Conservation (phyloP, 805 yeast species). For the Maudiozyma barnettii region DNA sequence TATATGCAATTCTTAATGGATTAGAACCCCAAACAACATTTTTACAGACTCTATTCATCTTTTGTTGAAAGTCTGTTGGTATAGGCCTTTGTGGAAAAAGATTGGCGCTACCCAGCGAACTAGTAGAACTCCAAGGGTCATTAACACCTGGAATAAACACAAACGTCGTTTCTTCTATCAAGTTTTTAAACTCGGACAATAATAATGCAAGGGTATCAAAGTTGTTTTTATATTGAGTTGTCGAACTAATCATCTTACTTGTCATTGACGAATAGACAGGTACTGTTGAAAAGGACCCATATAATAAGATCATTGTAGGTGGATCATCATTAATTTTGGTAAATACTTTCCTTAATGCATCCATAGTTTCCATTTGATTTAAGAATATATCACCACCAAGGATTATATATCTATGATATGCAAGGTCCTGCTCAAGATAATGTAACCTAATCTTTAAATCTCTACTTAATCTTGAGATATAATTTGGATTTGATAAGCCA, state of each 20-base stretch:
- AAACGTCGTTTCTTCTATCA: slow-evolving; percentile 38
- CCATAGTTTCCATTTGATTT: slow-evolving; percentile 49
- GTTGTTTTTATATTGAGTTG: slow-evolving; percentile 50
- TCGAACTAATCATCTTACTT: slow-evolving; percentile 38
- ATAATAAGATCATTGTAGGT: slow-evolving; percentile 65
- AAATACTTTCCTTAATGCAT: slow-evolving; percentile 59
- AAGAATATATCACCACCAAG: slow-evolving; percentile 69
- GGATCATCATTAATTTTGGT: slow-evolving; percentile 41
- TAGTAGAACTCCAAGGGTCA: slow-evolving; percentile 85
- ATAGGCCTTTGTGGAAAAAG: slow-evolving; percentile 67
- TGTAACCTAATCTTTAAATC: slow-evolving; percentile 46
- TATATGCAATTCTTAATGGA: slow-evolving; percentile 68
- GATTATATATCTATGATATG: slow-evolving; percentile 51
- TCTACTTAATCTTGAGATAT: slow-evolving; percentile 50
- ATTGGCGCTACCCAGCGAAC: slow-evolving; percentile 49
- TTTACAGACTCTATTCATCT: slow-evolving; percentile 50
- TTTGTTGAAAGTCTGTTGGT: slow-evolving; percentile 61
- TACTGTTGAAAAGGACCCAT: slow-evolving; percentile 68
- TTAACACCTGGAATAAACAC: slow-evolving; percentile 80
- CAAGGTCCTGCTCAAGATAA: slow-evolving; percentile 45
- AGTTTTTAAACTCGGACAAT: slow-evolving; percentile 39
- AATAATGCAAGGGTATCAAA: slow-evolving; percentile 69
- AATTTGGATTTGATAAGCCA: slow-evolving; percentile 24
- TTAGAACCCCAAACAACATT: slow-evolving; percentile 58
- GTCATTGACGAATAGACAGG: slow-evolving; percentile 54